A percentile compares a stretch with the other conserved stretches of the same genome.
phyloP scores from a whole-genome alignment of 2,329 filamentous ascomycete species.

The Epichloe amarillans region DNA sequence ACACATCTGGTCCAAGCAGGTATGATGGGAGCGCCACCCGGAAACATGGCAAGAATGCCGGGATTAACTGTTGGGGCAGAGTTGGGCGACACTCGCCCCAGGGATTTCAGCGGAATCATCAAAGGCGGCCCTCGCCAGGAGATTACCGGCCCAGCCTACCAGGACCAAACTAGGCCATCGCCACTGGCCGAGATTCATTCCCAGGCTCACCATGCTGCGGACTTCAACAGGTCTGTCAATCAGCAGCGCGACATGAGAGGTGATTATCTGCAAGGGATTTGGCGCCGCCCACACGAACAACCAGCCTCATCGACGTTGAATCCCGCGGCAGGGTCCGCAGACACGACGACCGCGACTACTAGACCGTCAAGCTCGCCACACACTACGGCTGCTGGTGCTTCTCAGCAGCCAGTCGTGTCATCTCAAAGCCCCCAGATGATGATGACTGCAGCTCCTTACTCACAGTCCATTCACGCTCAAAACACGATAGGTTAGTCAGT shows the following conservation, averaged over 20 bases:
- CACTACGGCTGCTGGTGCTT: constrained; percentile 37
- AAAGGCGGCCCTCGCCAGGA: constrained; percentile 78
- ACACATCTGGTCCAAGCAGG: constrained; percentile 58
- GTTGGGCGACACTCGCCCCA: constrained; percentile 60
- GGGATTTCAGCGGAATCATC: constrained; percentile 69
- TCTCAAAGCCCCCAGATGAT: constrained; percentile 54
- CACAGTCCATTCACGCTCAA: constrained; percentile 57
- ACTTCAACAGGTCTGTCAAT: constrained; percentile 78
- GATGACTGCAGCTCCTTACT: constrained; percentile 53
- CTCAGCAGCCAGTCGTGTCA: constrained; percentile 43
- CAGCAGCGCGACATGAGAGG: constrained; percentile 66
- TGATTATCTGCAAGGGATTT: constrained; percentile 69
- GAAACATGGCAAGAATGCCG: constrained; percentile 59
- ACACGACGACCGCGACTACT: constrained; percentile 33
- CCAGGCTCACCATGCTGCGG: constrained; percentile 77
- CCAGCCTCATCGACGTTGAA: constrained; percentile 37
- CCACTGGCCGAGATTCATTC: constrained; percentile 67
- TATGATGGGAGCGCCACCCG: constrained; percentile 51
- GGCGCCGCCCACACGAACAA: constrained; percentile 72
- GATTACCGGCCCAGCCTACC: constrained; percentile 73
- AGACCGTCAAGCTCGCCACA: constrained; percentile 47
- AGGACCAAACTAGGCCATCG: constrained; percentile 70
- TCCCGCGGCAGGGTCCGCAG: constrained; percentile 31
- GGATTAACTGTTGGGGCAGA: constrained; percentile 75
- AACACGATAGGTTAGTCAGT: constrained; percentile 58